Percentiles rank a stretch among this genome's conserved stretches.
phyloP scores from a whole-genome alignment of 1,284 basidiomycete species.

The Sparassis latifolia region DNA sequence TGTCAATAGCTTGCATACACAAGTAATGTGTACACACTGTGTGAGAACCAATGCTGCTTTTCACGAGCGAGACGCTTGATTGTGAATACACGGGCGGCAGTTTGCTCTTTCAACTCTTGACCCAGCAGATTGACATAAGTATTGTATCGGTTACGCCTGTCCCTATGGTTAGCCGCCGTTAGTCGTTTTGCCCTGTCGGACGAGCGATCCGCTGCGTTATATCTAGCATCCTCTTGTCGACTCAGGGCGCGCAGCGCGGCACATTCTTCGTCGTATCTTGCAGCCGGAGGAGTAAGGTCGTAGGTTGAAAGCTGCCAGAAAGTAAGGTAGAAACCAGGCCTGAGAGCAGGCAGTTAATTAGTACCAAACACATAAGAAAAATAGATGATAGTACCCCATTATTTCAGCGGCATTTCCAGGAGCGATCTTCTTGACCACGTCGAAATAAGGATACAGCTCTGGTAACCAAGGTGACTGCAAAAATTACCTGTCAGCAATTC shows the following conservation, averaged over 20 bases:
- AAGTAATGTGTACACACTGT: constrained; percentile 38
- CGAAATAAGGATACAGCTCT: constrained; percentile 61
- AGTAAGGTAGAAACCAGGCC: constrained; percentile 85
- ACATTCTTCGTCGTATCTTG: constrained; percentile 66
- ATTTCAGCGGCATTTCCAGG: constrained; percentile 57
- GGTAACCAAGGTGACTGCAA: constrained; percentile 70
- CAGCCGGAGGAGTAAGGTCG: constrained; percentile 71
- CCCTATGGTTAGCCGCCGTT: constrained; percentile 49
- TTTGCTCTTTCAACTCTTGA: constrained; percentile 74
- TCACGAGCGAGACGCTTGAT: constrained; percentile 75
- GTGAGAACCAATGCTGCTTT: constrained; percentile 85
- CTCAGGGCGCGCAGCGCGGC: constrained; percentile 50
- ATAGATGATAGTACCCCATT: constrained; percentile 54
- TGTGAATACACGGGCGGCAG: constrained; percentile 63
- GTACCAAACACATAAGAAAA: constrained; percentile 1
- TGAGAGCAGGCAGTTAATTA: constrained; percentile 24
- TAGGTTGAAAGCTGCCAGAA: constrained; percentile 94
- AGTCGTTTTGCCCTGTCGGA: constrained; percentile 50
- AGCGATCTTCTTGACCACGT: constrained; percentile 61
- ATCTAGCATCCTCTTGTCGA: constrained; percentile 55
- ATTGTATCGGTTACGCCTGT: constrained; percentile 57
- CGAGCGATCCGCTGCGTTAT: constrained; percentile 56
- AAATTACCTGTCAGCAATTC: neutral
- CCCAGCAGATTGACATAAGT: constrained; percentile 46
- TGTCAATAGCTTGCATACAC: neutral